Percentiles rank a stretch among this genome's conserved stretches.
Evolutionary conservation across 2,329 filamentous ascomycete species (phyloP).

Genomic region (Xylaria sp.): DNA sequence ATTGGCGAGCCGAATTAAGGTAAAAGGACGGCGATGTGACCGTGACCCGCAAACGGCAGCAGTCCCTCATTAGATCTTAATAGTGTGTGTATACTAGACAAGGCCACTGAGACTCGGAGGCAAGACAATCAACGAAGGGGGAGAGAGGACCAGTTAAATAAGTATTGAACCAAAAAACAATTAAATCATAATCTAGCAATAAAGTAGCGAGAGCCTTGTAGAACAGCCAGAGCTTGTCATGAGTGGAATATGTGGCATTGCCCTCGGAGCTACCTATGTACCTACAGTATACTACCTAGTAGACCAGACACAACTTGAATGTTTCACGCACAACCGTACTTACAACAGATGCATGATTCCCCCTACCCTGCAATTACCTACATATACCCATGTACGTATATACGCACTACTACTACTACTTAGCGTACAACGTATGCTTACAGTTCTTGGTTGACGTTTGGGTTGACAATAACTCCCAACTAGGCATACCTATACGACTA

Average conservation of each 20-base stretch:
- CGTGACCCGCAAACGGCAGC: slow-evolving; percentile 28
- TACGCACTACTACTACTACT: too few relatives aligned
- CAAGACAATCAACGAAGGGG: background rate
- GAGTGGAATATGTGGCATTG: background rate
- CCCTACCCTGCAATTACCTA: background rate
- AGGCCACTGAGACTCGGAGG: slow-evolving; percentile 8
- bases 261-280: background rate
- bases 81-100: background rate
- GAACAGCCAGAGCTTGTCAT: background rate
- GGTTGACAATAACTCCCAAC: too few relatives aligned
- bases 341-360: background rate
- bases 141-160: background rate
- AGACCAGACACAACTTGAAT: background rate
- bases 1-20: slow-evolving; percentile 18
- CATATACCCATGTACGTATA: background rate
- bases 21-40: slow-evolving; percentile 27
- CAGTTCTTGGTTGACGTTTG: too few relatives aligned
- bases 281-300: too few relatives aligned
- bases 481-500: background rate
- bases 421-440: too few relatives aligned
- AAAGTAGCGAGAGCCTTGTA: background rate
- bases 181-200: background rate
- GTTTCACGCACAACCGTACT: background rate
- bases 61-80: slow-evolving; percentile 10
- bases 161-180: background rate